phyloP scores from a whole-genome alignment of 306 rosid genomes.

The Potentilla sterilis region DNA sequence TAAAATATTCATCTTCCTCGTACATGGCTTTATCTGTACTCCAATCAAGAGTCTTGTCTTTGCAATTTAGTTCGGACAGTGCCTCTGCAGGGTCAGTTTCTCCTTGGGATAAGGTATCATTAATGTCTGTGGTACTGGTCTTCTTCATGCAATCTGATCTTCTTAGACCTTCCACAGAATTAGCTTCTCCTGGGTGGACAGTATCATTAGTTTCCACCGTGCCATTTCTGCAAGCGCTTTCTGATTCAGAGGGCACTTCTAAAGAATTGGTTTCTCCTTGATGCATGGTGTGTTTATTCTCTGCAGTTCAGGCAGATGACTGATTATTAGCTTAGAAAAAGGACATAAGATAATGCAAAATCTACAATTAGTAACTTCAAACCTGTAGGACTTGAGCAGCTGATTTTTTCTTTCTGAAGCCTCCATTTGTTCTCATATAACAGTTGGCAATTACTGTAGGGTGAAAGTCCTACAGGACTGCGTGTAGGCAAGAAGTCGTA shows the following conservation, averaged over 20 bases:
- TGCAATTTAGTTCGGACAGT: constrained; percentile 2
- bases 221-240: constrained; percentile 7
- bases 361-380: constrained; percentile 15
- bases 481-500: constrained; percentile 34
- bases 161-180: not conserved
- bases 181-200: constrained; percentile 6
- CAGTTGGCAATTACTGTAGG: constrained; percentile 25
- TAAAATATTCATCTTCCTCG: constrained; percentile 31
- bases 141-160: constrained; percentile 1
- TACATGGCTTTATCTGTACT: constrained; percentile 16
- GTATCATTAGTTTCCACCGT: not conserved
- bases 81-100: constrained; percentile 8
- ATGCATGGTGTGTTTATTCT: constrained; percentile 12
- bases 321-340: constrained; percentile 12
- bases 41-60: constrained; percentile 16
- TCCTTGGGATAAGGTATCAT: not conserved
- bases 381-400: constrained; percentile 45
- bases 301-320: constrained; percentile 21
- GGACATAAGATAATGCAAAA: constrained; percentile 19
- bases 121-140: constrained; percentile 13
- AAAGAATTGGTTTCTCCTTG: constrained; percentile 19
- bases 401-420: constrained; percentile 34
- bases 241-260: constrained; percentile 37
- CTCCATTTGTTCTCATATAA: constrained; percentile 33
- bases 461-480: constrained; percentile 32